A percentile compares a stretch with the other conserved stretches of the same genome.
Conservation (phyloP, 164 flowering plant species). For the Berberis thunbergii region DNA sequence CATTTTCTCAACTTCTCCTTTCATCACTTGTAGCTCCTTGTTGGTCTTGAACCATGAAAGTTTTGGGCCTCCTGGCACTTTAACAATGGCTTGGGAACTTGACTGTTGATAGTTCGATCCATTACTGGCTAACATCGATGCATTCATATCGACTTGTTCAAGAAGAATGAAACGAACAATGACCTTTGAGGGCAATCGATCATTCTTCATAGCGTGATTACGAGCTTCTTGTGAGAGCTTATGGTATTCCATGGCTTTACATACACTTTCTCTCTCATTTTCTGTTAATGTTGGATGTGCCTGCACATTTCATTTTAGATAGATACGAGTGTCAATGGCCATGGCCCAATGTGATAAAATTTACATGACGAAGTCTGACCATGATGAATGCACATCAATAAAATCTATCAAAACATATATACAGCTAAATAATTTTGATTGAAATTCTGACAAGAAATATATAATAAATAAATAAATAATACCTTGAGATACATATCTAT, state of each 20-base stretch:
- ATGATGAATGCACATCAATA: too few relatives aligned
- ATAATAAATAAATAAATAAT: background rate
- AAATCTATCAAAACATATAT: too few relatives aligned
- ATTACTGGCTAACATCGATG: constrained; percentile 16
- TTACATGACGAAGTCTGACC: too few relatives aligned
- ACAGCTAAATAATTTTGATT: background rate
- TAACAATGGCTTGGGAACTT: constrained; percentile 15
- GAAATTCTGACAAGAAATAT: background rate
- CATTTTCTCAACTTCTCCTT: constrained; percentile 31
- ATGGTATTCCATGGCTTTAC: constrained; percentile 29
- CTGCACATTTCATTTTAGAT: constrained; percentile 14
- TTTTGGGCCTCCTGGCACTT: constrained; percentile 9
- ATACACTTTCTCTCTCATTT: constrained; percentile 27
- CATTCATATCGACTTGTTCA: constrained; percentile 31
- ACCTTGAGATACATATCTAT: constrained; percentile 57
- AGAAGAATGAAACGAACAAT: constrained; percentile 20
- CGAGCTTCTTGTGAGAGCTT: constrained; percentile 33
- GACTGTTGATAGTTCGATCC: constrained; percentile 18
- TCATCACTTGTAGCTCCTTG: constrained; percentile 27
- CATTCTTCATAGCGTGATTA: constrained; percentile 27
- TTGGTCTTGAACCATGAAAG: constrained; percentile 12
- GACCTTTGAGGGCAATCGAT: constrained; percentile 23
- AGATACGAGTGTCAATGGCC: too few relatives aligned
- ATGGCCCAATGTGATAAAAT: too few relatives aligned
- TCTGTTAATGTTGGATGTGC: constrained; percentile 38